Evolutionary conservation across 2,329 filamentous ascomycete species (phyloP), one percentile per base, ranked within the genome.

Genomic region (Penicillium sp.): DNA sequence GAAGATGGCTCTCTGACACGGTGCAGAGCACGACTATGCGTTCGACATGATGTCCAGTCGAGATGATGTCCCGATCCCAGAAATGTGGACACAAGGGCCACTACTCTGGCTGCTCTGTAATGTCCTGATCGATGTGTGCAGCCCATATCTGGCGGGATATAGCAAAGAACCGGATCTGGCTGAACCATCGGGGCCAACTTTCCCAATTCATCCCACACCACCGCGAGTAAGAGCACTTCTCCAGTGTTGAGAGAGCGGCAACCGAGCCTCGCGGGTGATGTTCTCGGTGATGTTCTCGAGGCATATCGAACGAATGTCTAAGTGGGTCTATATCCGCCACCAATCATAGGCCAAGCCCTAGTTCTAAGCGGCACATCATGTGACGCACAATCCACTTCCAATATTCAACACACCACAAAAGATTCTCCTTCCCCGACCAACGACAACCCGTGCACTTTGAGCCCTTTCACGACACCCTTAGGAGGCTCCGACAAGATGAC

Each of bases 301-400:
- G 9, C 9, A 27, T 10, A 27, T 27, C 26, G 26, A 29, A 14
- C 23, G 31, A 24, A 13, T 18, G 42, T 27, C 3, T 1, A 20
- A 34, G 37, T 28, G 46, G 46, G 6, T 4, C 31, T 13, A 22
- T 36, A 4, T 1, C 16, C 5, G 14, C 26, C 24, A 10, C 49
- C 49, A 51, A 51, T 51, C 35, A 42, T 23, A 27, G 18, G 18
- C 14, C 27, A 27, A 40, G 32, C 18, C 22, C 42, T 38, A 54
- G 50, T 50, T 47, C 50, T 55, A 52, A 56, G 55, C 54, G 48
- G 46, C 40, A 51, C 39, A 51, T 58, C 55, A 58, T 52, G 55
- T 57, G 55, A 55, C 56, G 53, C 56, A 58, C 56, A 58, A 57
- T 49, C 54, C 56, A 44, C 54, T 44, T 51, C 46, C 46, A 57